These are phyloP conservation scores for Neurospora sp. DNA, from an alignment of 495 filamentous ascomycete species.

Conservation along the genomic window DNA sequence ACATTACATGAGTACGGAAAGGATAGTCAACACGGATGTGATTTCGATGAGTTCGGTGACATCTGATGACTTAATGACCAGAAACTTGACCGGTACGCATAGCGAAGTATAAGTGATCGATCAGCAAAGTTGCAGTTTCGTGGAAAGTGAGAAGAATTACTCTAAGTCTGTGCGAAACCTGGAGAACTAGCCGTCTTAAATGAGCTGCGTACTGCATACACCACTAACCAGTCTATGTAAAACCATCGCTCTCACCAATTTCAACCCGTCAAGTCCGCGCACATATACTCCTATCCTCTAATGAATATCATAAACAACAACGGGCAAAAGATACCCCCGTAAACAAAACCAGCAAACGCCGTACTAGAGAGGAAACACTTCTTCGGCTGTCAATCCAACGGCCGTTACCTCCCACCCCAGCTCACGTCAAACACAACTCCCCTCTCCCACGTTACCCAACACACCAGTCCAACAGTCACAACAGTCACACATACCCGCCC, in stretches of 20 bases:
- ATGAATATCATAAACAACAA: not conserved
- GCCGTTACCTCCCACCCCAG: not conserved
- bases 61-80: not conserved
- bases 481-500: conserved; percentile 14
- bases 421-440: not conserved
- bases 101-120: not conserved
- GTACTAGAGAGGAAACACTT: not conserved
- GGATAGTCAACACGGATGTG: not conserved
- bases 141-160: not conserved
- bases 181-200: not conserved
- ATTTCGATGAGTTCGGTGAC: not conserved
- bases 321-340: not conserved
- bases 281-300: not conserved
- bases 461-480: not conserved
- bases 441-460: not conserved
- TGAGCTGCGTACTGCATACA: not conserved
- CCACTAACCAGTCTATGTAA: not conserved
- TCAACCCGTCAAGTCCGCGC: not conserved
- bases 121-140: not conserved
- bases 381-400: not conserved
- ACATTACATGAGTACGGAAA: not conserved
- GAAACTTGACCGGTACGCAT: not conserved
- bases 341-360: not conserved
- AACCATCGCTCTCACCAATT: not conserved
- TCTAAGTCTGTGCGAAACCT: not conserved